Evolutionary conservation across 2,329 filamentous ascomycete genomes (phyloP).

Genomic region (Ascochyta clinopodiicola): DNA sequence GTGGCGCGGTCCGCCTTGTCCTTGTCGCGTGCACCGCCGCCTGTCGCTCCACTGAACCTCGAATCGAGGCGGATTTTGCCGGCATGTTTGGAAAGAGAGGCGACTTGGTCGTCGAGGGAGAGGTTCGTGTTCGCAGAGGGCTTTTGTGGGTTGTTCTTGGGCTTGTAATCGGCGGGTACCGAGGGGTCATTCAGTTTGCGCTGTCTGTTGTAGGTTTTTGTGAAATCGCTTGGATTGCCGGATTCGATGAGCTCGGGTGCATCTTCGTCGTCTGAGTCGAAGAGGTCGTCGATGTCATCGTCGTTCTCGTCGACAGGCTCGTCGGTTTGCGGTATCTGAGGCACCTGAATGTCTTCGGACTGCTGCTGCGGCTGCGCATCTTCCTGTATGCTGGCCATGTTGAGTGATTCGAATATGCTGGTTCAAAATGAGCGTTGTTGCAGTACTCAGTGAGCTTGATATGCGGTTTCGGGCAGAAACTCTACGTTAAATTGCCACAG

Average conservation of each 20-base stretch:
- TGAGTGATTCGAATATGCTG: background rate
- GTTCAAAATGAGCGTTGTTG: background rate
- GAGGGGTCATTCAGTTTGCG: constrained; percentile 66
- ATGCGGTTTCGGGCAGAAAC: background rate
- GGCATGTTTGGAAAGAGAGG: constrained; percentile 82
- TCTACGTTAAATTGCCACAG: background rate
- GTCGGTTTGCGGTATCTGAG: constrained; percentile 16
- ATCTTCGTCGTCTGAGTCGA: constrained; percentile 63
- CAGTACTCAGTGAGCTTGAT: background rate
- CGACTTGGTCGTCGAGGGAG: constrained; percentile 85
- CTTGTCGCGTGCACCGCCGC: constrained; percentile 62
- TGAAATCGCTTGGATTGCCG: constrained; percentile 70
- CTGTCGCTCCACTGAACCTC: constrained; percentile 60
- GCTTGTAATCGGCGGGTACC: constrained; percentile 60
- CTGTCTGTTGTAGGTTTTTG: constrained; percentile 89
- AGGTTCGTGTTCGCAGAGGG: constrained; percentile 80
- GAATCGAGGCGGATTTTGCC: constrained; percentile 80
- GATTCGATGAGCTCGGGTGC: constrained; percentile 63
- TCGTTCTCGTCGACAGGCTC: constrained; percentile 53
- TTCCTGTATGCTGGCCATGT: constrained; percentile 23
- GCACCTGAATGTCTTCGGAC: constrained; percentile 6
- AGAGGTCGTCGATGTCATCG: constrained; percentile 69
- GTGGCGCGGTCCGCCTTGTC: constrained; percentile 95
- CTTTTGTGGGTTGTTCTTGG: constrained; percentile 72
- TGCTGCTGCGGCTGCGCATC: constrained; percentile 14